Evolutionary conservation across 2,329 filamentous ascomycete genomes (phyloP).

Genomic region (Ophiostoma australiae): DNA sequence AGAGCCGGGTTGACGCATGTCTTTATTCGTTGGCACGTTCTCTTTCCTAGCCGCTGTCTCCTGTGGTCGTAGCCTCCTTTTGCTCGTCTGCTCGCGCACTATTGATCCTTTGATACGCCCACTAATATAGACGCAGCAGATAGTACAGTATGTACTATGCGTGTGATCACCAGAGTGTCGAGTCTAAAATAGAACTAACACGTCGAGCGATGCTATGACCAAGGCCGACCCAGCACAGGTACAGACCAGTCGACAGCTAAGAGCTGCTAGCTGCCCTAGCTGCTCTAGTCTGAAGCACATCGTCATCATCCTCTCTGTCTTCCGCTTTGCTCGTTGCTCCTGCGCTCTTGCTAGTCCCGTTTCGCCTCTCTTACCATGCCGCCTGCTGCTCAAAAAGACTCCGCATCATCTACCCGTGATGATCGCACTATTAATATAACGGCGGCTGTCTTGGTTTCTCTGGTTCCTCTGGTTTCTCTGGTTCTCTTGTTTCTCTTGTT

Average conservation of each 20-base stretch:
- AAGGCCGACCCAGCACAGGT: neutral
- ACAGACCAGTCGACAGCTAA: neutral
- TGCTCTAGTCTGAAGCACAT: constrained; percentile 7
- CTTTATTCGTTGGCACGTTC: too few relatives aligned
- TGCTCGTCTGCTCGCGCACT: too few relatives aligned
- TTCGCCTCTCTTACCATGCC: neutral
- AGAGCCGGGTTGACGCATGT: too few relatives aligned
- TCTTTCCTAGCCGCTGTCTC: too few relatives aligned
- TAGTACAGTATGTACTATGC: too few relatives aligned
- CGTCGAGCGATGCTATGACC: constrained; percentile 4
- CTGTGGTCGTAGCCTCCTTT: too few relatives aligned
- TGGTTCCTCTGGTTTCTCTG: neutral
- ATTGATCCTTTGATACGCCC: too few relatives aligned
- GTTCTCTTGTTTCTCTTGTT: neutral
- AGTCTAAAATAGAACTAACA: constrained; percentile 1
- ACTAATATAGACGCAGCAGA: too few relatives aligned
- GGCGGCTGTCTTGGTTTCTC: neutral
- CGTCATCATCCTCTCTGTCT: constrained; percentile 8
- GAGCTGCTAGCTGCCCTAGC: neutral
- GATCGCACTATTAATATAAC: constrained; percentile 3
- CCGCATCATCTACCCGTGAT: neutral
- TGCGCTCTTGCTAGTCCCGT: too few relatives aligned
- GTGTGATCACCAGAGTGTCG: too few relatives aligned
- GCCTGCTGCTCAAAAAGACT: neutral
- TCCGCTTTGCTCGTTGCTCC: neutral